A percentile compares a stretch with the other conserved stretches of the same genome.
Evolutionary conservation across 129 eudicot genomes (phyloP).

Genomic region (Pseudognaphalium luteoalbum): DNA sequence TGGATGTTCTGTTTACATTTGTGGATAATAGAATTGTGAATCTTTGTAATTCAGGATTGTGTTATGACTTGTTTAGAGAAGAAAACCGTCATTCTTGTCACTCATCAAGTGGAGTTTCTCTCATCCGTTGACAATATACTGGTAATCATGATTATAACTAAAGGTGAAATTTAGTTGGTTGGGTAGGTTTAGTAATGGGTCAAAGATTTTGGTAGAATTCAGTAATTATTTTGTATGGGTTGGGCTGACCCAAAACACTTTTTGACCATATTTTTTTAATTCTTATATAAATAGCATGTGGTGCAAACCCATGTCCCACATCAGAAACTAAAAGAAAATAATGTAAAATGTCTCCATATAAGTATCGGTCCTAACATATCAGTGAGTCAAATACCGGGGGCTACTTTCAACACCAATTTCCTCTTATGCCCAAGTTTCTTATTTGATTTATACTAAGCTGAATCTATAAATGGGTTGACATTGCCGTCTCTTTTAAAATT

Average conservation of each 20-base stretch:
- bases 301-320: no score
- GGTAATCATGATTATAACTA: conserved; percentile 43
- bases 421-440: not conserved
- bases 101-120: conserved; percentile 89
- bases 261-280: no score
- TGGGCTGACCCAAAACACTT: no score
- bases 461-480: not conserved
- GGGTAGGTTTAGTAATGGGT: not conserved
- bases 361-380: no score
- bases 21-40: conserved; percentile 3
- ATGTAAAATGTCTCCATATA: no score
- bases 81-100: conserved; percentile 74
- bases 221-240: no score
- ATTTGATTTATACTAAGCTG: not conserved
- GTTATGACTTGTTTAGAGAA: conserved; percentile 59
- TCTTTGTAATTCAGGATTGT: conserved; percentile 56
- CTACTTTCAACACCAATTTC: no score
- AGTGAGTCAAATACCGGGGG: no score
- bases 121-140: conserved; percentile 60
- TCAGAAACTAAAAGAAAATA: no score
- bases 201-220: not conserved
- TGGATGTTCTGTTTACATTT: not conserved
- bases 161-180: not conserved
- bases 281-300: no score
- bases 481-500: not conserved